Evolutionary conservation across 1,284 basidiomycete species (phyloP), one percentile per base, ranked within the genome.

Genomic region (Lentinus polychrous): DNA sequence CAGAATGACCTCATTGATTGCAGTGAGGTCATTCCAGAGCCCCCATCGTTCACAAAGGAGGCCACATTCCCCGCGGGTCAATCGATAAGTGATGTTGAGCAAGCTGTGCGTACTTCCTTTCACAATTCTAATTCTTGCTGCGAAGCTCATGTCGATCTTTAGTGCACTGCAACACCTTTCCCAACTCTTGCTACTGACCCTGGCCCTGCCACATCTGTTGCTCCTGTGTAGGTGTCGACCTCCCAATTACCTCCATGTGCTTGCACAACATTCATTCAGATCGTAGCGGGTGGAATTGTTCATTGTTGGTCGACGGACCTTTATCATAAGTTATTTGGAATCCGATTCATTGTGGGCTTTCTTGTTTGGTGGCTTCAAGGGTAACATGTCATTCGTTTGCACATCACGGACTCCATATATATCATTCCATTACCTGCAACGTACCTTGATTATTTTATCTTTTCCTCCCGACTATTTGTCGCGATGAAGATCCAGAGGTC

Each of bases 141-240:
- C n/a, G n/a, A n/a, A n/a, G n/a, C n/a, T n/a, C n/a, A n/a, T n/a
- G n/a, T n/a, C n/a, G n/a, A n/a, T 46, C 15, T 47, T 3, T 43
- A 57, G 55, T 61, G 58, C 40, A 27, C 42, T 8, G 3, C 47
- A 6, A 53, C 50, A 1, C 56, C 63, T 22, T 65, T 65, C 62
- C 63, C 63, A 17, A 56, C 55, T 32, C 62, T 66, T 48, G 51
- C 55, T 5, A 58, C 61, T 22, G 63, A 65, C 52, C 62, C 62
- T 41, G 63, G 63, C 31, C 58, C 61, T 51, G 56, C 52, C 45
- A 62, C 58, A 14, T 52, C 56, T 15, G 61, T 64, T 46, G 53
- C 59, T 33, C 60, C 60, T 38, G 62, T 64, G 61, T 64, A 57
- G 61, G 60, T 42, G 8, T 18, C 15, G 20, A 8, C 33, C n/a